A percentile compares a stretch with the other conserved stretches of the same genome.
Conservation (phyloP, 768 basidiomycete species). For the Amanita muscaria region DNA sequence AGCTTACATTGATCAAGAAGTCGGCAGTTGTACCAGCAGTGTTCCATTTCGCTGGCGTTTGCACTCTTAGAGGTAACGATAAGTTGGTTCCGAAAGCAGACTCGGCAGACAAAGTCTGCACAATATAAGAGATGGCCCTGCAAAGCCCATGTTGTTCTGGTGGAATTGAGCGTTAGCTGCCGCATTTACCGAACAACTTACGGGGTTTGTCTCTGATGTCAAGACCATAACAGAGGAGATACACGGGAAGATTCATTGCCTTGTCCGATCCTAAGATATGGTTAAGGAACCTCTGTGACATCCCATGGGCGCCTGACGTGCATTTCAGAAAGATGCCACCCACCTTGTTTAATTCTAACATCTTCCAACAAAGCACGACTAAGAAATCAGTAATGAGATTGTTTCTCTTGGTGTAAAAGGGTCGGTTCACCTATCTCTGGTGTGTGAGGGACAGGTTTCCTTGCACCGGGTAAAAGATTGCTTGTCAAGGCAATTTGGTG, state of each 20-base stretch:
- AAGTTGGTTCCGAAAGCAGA: slow-evolving; percentile 66
- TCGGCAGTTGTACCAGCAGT: slow-evolving; percentile 69
- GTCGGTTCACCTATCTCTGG: slow-evolving; percentile 61
- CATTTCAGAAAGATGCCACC: slow-evolving; percentile 7
- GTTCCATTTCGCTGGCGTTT: slow-evolving; percentile 72
- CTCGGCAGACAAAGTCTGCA: slow-evolving; percentile 88
- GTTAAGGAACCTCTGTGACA: slow-evolving; percentile 76
- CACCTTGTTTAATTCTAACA: slow-evolving; percentile 90
- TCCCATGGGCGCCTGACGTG: background rate
- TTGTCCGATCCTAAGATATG: slow-evolving; percentile 76
- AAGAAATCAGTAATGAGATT: slow-evolving; percentile 6
- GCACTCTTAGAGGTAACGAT: slow-evolving; percentile 50
- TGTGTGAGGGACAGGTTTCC: slow-evolving; percentile 72
- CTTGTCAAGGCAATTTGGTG: slow-evolving; percentile 70
- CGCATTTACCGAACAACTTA: slow-evolving; percentile 29
- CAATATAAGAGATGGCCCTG: slow-evolving; percentile 81
- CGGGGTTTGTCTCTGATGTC: slow-evolving; percentile 93
- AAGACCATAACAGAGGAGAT: slow-evolving; percentile 72
- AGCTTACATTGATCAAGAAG: slow-evolving; percentile 75
- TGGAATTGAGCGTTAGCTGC: slow-evolving; percentile 8
- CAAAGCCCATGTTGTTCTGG: slow-evolving; percentile 88
- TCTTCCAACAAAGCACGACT: slow-evolving; percentile 86
- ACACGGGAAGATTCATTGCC: slow-evolving; percentile 66
- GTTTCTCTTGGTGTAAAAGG: background rate
- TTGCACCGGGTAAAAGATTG: slow-evolving; percentile 78